Base-by-base conservation (phyloP, 257 asterid species). In the Fraxinus cuspidata region DNA sequence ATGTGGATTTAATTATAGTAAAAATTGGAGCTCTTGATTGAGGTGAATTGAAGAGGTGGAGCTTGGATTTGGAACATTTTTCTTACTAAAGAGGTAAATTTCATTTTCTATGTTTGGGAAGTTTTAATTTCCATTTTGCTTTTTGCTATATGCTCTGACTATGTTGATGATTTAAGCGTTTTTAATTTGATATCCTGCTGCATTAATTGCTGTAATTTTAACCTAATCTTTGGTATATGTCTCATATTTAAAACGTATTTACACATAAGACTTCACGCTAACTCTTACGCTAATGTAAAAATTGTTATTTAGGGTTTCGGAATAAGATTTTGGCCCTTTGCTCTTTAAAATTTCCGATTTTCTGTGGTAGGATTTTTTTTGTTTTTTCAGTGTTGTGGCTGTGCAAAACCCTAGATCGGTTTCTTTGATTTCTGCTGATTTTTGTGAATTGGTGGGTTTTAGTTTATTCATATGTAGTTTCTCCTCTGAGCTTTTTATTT, bases 151-250 rank as follows among this genome's bases (percentile, higher is more conserved):
- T 47, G n/a, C 21, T 16, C 12, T 42, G 51, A 42, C 18, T 42
- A 4, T 3, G 58, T 16, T 4, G 21, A 47, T 65, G 9, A 51
- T 65, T 73, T 16, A n/a, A 65, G 68, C 68, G 76, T 25, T 74
- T 77, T 70, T 53, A 37, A 28, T 66, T 74, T 49, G 67, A n/a
- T 66, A 58, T 47, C 63, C 64, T 38, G 78, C 76, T 81, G 82
- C 83, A 79, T 83, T 72, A 56, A 81, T 78, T 78, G 27, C 70
- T 28, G 12, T 28, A 23, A 64, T 78, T 69, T 63, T 56, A 21
- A 67, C 77, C 40, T 49, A 81, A 80, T 75, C 74, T 35, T 21
- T 74, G 73, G 80, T 74, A 73, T 65, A 71, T 67, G 28, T 37
- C 4, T 72, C 53, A 51, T 79, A 75, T 63, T 78, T 67, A 71